Evolutionary conservation across 768 basidiomycete species (phyloP).

Genomic region (Kwoniella sp.): DNA sequence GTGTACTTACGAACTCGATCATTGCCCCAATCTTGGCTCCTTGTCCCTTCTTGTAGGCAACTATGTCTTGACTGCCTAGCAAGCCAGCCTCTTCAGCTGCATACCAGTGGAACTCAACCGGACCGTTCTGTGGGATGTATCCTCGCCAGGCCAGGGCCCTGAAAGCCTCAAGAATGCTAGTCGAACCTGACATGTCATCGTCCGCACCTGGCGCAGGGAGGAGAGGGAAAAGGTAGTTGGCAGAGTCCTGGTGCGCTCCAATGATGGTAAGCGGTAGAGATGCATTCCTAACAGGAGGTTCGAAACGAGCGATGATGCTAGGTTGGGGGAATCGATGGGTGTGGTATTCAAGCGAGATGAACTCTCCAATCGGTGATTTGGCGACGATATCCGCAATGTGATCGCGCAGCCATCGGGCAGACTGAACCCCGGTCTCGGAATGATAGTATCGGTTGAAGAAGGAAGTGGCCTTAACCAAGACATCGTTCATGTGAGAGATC

Average conservation of each 20-base stretch:
- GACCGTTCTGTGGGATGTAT: slow-evolving; percentile 45
- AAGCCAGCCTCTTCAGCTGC: slow-evolving; percentile 57
- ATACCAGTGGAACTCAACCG: slow-evolving; percentile 56
- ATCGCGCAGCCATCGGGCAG: slow-evolving; percentile 34
- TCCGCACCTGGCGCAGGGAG: slow-evolving; percentile 57
- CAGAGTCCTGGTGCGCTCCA: slow-evolving; percentile 55
- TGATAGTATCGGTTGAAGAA: slow-evolving; percentile 40
- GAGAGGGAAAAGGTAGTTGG: slow-evolving; percentile 56
- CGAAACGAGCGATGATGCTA: slow-evolving; percentile 52
- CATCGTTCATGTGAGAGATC: slow-evolving; percentile 25
- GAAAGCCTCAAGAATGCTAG: slow-evolving; percentile 53
- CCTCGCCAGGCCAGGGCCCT: slow-evolving; percentile 42
- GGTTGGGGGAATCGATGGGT: slow-evolving; percentile 52
- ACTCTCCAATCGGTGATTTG: slow-evolving; percentile 24
- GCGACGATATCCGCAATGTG: slow-evolving; percentile 34
- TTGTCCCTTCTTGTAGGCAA: slow-evolving; percentile 67
- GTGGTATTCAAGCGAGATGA: slow-evolving; percentile 36
- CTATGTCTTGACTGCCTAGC: slow-evolving; percentile 80
- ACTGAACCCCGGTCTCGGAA: slow-evolving; percentile 22
- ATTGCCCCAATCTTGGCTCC: slow-evolving; percentile 71
- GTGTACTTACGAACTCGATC: slow-evolving; percentile 65
- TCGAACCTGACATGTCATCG: slow-evolving; percentile 55
- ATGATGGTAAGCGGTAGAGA: slow-evolving; percentile 46
- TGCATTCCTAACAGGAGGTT: slow-evolving; percentile 33
- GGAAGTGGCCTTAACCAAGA: slow-evolving; percentile 23